Evolutionary conservation across 2,329 filamentous ascomycete species (phyloP), one percentile per base, ranked within the genome.

Genomic region (Periconia sp.): DNA sequence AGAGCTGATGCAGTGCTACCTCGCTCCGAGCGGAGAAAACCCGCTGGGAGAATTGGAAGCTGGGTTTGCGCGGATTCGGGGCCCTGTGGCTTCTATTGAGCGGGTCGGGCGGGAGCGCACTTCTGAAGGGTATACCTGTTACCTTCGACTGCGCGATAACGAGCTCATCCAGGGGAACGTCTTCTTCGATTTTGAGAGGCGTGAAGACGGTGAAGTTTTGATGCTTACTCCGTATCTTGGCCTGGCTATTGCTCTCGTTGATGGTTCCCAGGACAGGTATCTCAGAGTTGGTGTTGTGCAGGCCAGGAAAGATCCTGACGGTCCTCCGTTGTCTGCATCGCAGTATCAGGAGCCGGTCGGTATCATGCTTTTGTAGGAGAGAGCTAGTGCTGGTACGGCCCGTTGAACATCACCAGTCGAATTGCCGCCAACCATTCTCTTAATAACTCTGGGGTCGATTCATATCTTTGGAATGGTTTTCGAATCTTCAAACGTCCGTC

Each of bases 31-130:
- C 10, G 46, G 46, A 7, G 7, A 30, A 10, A 49, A 49, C 22
- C 35, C 43, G 11, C 30, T 49, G 7, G 46, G 46, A n/a, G 46
- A 49, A 30, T 15, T 49, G 23, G 21, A 36, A 23, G 29, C 43
- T 26, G 46, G 46, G 4, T 46, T 38, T 13, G 42, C 42, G 1
- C 22, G 17, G n/a, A 39, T 49, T 5, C 45, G 16, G 12, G 46
- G 23, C 1, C 18, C 46, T 4, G 5, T 46, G 5, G 28, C 36
- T 7, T 10, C 21, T 21, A 15, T 36, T 7, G 22, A 28, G 11
- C 5, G 15, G 15, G 25, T 5, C 13, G 11, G n/a, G 17, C 15
- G 13, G 8, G 12, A 28, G 12, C 35, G 33, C 11, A 12, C 13
- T 9, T 28, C 9, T 10, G 35, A 17, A 24, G 28, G 23, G 22